These are phyloP conservation scores for Eustoma russellianum DNA, from an alignment of 257 asterid species.

Conservation along the genomic window DNA sequence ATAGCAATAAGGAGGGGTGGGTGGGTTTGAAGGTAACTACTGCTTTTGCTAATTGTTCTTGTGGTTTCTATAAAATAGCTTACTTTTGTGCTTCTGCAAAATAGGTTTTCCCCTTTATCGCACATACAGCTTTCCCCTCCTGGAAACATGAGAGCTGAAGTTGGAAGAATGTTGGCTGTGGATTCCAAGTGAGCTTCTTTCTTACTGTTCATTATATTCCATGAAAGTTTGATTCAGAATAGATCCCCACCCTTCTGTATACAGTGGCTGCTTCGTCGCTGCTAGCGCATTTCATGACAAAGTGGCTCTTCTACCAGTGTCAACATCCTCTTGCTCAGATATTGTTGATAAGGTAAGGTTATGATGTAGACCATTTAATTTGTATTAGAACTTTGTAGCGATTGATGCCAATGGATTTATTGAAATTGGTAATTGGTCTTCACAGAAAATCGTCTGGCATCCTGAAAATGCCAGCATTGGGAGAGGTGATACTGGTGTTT, in stretches of 20 bases:
- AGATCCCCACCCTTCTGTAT: constrained; percentile 32
- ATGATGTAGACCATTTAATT: constrained; percentile 5
- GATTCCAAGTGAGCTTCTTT: constrained; percentile 61
- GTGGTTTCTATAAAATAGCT: constrained; percentile 4
- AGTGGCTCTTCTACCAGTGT: constrained; percentile 66
- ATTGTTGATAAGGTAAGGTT: constrained; percentile 64
- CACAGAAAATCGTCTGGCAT: constrained; percentile 61
- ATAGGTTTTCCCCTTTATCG: constrained; percentile 65
- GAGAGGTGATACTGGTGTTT: constrained; percentile 43
- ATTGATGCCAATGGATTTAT: background rate
- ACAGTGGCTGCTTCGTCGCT: constrained; percentile 91
- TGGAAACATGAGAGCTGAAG: constrained; percentile 71
- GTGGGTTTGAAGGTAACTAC: no score
- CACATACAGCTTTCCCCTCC: constrained; percentile 67
- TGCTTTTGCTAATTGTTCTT: background rate
- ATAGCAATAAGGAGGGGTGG: background rate
- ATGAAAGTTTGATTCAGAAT: constrained; percentile 22
- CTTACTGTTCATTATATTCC: constrained; percentile 1
- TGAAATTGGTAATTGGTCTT: constrained; percentile 13
- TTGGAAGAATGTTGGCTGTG: constrained; percentile 90
- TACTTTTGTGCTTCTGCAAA: constrained; percentile 6
- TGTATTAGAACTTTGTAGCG: background rate
- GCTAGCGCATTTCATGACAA: constrained; percentile 88
- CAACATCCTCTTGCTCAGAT: constrained; percentile 53
- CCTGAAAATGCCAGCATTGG: constrained; percentile 47